Base-by-base conservation (phyloP, 768 basidiomycete genomes). In the Piloderma croceum region DNA sequence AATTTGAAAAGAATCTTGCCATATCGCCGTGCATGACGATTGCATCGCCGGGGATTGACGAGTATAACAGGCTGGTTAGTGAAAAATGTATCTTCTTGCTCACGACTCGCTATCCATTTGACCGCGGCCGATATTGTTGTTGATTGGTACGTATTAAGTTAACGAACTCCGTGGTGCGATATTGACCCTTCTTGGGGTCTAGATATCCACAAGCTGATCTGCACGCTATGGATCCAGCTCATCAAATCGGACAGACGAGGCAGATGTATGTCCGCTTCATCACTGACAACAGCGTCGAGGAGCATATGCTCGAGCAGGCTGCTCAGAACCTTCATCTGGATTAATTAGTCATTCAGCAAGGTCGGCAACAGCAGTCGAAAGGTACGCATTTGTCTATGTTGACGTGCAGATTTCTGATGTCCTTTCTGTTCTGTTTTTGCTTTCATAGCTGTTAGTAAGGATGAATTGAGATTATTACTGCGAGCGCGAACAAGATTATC, bases 191-290 rank as follows among this genome's bases (percentile, higher is more conserved):
- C 21, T 17, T 9, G n/a, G n/a, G n/a, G n/a, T 7, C 33, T 6
- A 90, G 86, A 90, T 98, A 98, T 60, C 94, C 96, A 2, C 96
- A 99, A 65, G 96, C 94, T 2, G 96, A 99, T 68, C 64, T 99
- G 34, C 96, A 99, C 59, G 96, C 96, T 5, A 97, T 96, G 94
- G 92, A 98, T 56, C 87, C 91, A 42, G 93, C 93, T 0, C 92
- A 94, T 66, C 87, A 91, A 42, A 94, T 94, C 46, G 92, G 92
- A 3, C 92, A 97, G 65, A 94, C 89, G 33, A 97, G 94, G 64
- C 92, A 97, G 62, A 92, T 96, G 15, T 93, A 91, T 53, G 93
- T 96, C 70, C 70, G 93, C n/a, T 94, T 96, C 61, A 84, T 96
- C 52, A 94, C 93, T 0, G 90, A 94, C 64, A 88, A 86, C 34